Evolutionary conservation across 2,329 filamentous ascomycete species (phyloP), one percentile per base, ranked within the genome.

Genomic region (Teratosphaeria zuluensis): DNA sequence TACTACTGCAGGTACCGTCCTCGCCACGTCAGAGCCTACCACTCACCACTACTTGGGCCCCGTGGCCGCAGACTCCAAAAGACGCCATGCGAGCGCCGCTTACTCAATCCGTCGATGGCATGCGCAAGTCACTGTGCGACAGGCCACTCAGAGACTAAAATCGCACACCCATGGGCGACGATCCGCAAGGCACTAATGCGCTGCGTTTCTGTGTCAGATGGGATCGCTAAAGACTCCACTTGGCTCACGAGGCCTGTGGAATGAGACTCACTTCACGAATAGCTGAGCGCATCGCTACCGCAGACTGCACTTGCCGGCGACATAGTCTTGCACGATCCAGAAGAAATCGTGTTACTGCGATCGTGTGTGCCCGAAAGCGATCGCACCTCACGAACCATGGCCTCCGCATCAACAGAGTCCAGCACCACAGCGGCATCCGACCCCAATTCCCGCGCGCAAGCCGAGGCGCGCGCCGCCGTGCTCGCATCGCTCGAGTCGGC

Each of bases 401-500:
- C 51, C 35, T 59, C 61, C 54, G 33, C 61, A 31, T 63, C 62
- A 16, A 60, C 59, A 31, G 55, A 61, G 33, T 53, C 58, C 51
- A 60, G 62, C 19, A 59, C 62, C 16, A 63, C 58, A 11, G 54
- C 61, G n/a, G 55, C 55, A 16, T 42, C 30, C 21, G 56, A 53
- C 54, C 24, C 51, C 21, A 51, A 31, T 58, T 62, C 66, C 1
- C 69, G 71, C 48, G 74, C 73, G 59, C 70, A 71, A 63, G 72
- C 74, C 59, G 78, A 81, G 72, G 79, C 79, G 58, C 77, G 79
- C 58, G 77, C 78, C 46, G 77, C 78, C 53, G 76, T 81, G 51
- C 74, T 76, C 28, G 77, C 77, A 33, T 78, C 78, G 31, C 75
- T 81, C 31, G 69, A 74, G 51, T 75, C 77, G 5, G 76, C 91